Conservation (phyloP, 2,329 filamentous ascomycete species). For the Beauveria australis region DNA sequence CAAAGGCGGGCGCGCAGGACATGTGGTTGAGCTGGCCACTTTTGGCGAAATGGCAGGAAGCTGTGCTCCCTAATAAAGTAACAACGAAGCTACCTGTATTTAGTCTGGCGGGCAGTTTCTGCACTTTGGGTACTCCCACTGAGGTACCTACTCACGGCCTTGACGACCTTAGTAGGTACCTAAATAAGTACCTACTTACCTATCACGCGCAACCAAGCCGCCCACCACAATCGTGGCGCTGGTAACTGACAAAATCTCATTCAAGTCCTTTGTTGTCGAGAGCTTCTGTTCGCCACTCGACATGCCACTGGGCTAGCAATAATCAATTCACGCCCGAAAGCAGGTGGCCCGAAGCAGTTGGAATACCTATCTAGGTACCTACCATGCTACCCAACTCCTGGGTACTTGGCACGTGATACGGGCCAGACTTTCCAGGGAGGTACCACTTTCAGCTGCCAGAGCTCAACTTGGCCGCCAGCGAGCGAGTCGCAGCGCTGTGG, state of each 20-base stretch:
- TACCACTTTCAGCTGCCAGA: slow-evolving; percentile 1
- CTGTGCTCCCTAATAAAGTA: background rate
- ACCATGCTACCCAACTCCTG: background rate
- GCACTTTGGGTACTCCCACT: too few species aligned
- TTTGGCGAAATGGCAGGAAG: background rate
- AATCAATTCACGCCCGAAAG: too few species aligned
- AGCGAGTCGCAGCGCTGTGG: background rate
- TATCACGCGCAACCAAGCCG: too few species aligned
- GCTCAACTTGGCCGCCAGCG: background rate
- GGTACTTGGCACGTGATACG: slow-evolving; percentile 8
- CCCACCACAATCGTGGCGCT: too few species aligned
- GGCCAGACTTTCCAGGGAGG: background rate
- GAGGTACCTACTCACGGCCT: too few species aligned
- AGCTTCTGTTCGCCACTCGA: too few species aligned
- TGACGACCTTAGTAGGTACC: too few species aligned
- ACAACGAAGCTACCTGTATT: background rate
- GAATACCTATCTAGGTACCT: background rate
- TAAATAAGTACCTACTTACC: too few species aligned
- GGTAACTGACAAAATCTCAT: too few species aligned
- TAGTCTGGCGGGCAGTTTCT: background rate
- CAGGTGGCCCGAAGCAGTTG: background rate
- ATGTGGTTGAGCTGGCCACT: slow-evolving; percentile 8
- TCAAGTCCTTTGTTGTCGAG: too few species aligned
- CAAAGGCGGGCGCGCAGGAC: background rate
- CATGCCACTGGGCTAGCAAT: too few species aligned